A percentile compares a stretch with the other conserved stretches of the same genome.
phyloP scores from a whole-genome alignment of 2,329 filamentous ascomycete genomes.

The Cylindrodendrum hubeiense region DNA sequence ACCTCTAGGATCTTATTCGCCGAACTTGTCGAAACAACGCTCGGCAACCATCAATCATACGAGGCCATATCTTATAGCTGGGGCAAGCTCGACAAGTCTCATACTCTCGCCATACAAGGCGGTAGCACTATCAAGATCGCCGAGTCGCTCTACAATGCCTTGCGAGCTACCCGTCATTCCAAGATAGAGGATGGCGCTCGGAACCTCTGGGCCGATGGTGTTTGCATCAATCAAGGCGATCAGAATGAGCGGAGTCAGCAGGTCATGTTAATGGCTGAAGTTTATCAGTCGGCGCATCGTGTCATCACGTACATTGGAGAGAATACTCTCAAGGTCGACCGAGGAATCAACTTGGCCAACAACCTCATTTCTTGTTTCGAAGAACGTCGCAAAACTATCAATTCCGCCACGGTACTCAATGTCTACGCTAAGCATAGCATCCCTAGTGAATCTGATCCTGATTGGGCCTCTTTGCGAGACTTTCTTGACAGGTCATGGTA shows the following conservation, averaged over 20 bases:
- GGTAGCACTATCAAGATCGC: conserved; percentile 2
- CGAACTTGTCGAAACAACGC: conserved; percentile 9
- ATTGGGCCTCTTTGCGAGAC: conserved; percentile 7
- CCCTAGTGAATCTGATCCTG: neutral
- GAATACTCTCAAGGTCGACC: conserved; percentile 4
- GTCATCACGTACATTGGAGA: conserved; percentile 21
- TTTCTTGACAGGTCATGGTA: conserved; percentile 15
- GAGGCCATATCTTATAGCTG: conserved; percentile 20
- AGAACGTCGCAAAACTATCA: neutral
- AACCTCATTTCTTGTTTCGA: conserved; percentile 4
- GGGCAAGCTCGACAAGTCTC: neutral
- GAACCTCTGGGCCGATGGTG: conserved; percentile 11
- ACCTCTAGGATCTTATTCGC: neutral
- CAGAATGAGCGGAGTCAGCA: conserved; percentile 7
- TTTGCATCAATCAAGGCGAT: conserved; percentile 15
- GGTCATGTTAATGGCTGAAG: conserved; percentile 12
- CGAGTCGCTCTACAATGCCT: conserved; percentile 11
- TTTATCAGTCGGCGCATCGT: conserved; percentile 6
- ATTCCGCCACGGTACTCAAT: neutral
- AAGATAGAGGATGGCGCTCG: conserved; percentile 1
- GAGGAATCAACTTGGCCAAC: conserved; percentile 9
- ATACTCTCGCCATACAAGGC: neutral
- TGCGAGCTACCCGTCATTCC: conserved; percentile 10
- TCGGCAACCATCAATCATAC: neutral
- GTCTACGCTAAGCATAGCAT: neutral